Conservation (phyloP, 1,284 basidiomycete genomes). For the Mixia osmundae region DNA sequence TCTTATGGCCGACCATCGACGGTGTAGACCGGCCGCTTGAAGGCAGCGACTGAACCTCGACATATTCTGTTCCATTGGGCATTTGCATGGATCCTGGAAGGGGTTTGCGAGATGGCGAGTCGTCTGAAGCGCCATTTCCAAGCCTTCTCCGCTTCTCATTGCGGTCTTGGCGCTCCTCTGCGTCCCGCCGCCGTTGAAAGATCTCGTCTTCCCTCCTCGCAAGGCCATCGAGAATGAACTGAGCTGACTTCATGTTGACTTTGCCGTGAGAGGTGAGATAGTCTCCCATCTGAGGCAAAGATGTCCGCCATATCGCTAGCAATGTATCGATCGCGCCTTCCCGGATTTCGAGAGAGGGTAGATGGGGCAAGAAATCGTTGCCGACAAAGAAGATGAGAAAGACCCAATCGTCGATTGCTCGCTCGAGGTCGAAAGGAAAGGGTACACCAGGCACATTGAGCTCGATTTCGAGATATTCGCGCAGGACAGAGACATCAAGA, state of each 20-base stretch:
- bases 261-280: slow-evolving; percentile 86
- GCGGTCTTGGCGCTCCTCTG: slow-evolving; percentile 76
- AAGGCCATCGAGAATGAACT: slow-evolving; percentile 85
- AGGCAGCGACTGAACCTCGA: no score
- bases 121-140: slow-evolving; percentile 31
- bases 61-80: no score
- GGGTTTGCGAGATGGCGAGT: no score
- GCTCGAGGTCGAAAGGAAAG: slow-evolving; percentile 86
- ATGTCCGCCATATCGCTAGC: slow-evolving; percentile 81
- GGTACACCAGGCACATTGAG: slow-evolving; percentile 51
- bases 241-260: slow-evolving; percentile 60
- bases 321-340: slow-evolving; percentile 97
- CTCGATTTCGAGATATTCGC: slow-evolving; percentile 94
- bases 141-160: slow-evolving; percentile 57
- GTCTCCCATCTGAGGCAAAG: slow-evolving; percentile 82
- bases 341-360: slow-evolving; percentile 92
- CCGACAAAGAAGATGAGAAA: slow-evolving; percentile 99
- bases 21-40: no score
- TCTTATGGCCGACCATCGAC: no score
- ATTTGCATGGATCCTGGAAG: no score
- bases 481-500: slow-evolving; percentile 79
- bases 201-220: slow-evolving; percentile 86
- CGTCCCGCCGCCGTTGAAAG: slow-evolving; percentile 75
- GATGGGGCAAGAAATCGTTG: slow-evolving; percentile 96
- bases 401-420: slow-evolving; percentile 99